Percentiles rank a stretch among this genome's conserved stretches.
These are phyloP conservation scores for Hansenula anomala DNA, from an alignment of 1,139 yeast species.

Conservation along the genomic window DNA sequence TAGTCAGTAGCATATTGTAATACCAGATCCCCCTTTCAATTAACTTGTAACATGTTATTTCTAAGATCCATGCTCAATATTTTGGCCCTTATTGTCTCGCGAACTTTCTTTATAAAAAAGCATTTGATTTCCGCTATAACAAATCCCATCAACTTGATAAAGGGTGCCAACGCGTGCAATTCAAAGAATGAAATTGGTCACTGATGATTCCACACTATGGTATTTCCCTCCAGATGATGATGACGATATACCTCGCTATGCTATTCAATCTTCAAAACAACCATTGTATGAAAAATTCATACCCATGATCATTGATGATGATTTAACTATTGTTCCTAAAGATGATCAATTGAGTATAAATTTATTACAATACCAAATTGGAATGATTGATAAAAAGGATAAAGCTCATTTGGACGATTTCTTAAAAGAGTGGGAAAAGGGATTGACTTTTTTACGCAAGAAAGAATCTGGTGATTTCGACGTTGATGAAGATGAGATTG, in stretches of 20 bases:
- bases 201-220: slow-evolving; percentile 14
- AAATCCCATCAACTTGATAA: no score
- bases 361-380: slow-evolving; percentile 11
- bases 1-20: no score
- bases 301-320: slow-evolving; percentile 12
- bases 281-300: slow-evolving; percentile 12
- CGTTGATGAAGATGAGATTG: slow-evolving; percentile 2
- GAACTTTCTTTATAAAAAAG: no score
- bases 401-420: slow-evolving; percentile 10
- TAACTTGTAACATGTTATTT: no score
- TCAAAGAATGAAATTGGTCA: slow-evolving; percentile 15
- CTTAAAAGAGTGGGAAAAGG: slow-evolving; percentile 11
- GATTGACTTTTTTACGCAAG: slow-evolving; percentile 8
- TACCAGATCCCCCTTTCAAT: no score
- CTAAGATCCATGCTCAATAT: no score
- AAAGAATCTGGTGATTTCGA: slow-evolving; percentile 4
- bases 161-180: no score
- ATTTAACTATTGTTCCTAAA: slow-evolving; percentile 1
- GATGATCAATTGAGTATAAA: slow-evolving; percentile 3
- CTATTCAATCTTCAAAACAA: slow-evolving; percentile 9
- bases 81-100: no score
- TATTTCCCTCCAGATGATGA: slow-evolving; percentile 22
- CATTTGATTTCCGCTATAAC: no score
- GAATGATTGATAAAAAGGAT: slow-evolving; percentile 4
- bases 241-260: slow-evolving; percentile 23